Conservation (phyloP, 495 filamentous ascomycete genomes). For the Tetracladium setigerum region DNA sequence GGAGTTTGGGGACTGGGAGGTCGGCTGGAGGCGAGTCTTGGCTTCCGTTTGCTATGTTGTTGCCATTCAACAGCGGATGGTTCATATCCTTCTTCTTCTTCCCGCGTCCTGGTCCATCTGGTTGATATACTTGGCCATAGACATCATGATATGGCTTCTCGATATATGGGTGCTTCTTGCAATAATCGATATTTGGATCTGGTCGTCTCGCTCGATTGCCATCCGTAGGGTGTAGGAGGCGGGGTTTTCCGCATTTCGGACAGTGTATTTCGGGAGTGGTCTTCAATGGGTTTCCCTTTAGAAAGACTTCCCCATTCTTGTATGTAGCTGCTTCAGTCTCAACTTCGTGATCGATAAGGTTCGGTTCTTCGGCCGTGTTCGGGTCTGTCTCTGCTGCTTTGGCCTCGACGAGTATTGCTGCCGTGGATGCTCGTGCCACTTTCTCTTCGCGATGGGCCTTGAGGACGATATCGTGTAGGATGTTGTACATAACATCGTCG, state of each 20-base stretch:
- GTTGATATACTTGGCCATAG: conserved; percentile 66
- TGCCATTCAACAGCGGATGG: conserved; percentile 30
- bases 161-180: conserved; percentile 67
- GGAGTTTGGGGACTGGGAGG: conserved; percentile 37
- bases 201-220: conserved; percentile 52
- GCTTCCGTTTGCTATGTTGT: conserved; percentile 36
- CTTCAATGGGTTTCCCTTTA: conserved; percentile 70
- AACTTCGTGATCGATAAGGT: conserved; percentile 29
- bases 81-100: conserved; percentile 52
- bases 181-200: conserved; percentile 61
- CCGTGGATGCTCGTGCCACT: conserved; percentile 61
- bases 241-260: conserved; percentile 56
- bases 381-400: conserved; percentile 25
- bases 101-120: conserved; percentile 44
- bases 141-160: conserved; percentile 70
- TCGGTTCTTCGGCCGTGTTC: conserved; percentile 27
- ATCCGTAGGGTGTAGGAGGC: conserved; percentile 54
- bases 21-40: conserved; percentile 37
- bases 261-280: conserved; percentile 61
- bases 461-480: conserved; percentile 61
- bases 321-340: conserved; percentile 66
- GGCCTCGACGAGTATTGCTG: conserved; percentile 64
- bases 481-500: conserved; percentile 64
- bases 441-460: conserved; percentile 71
- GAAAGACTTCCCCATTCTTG: conserved; percentile 60